Evolutionary conservation across 257 asterid species (phyloP).

Genomic region (Osmanthus fragrans): DNA sequence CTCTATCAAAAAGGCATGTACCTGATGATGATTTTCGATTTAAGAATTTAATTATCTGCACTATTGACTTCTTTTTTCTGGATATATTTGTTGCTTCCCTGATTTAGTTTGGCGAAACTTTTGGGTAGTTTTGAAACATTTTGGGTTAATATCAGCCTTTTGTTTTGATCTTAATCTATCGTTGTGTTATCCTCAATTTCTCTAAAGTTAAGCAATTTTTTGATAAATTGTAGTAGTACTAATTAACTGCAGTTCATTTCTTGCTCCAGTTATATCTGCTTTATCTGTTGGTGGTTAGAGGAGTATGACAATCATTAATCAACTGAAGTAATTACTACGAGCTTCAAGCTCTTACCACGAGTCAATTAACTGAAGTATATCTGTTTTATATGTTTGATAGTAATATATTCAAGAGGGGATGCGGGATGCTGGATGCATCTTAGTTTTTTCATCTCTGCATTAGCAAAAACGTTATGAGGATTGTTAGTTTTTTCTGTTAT

Average conservation of each 20-base stretch:
- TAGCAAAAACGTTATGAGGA: neutral
- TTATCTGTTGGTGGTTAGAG: neutral
- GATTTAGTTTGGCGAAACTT: neutral
- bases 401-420: neutral
- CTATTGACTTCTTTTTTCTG: neutral
- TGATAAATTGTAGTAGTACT: neutral
- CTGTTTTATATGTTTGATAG: neutral
- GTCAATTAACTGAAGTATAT: neutral
- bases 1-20: constrained; percentile 76
- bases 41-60: neutral
- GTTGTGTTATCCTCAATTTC: neutral
- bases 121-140: neutral
- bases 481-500: neutral
- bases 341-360: neutral
- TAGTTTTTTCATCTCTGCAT: neutral
- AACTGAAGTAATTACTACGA: neutral
- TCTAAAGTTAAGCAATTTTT: neutral
- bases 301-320: neutral
- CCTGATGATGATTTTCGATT: neutral
- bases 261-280: neutral
- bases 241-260: neutral
- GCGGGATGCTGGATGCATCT: neutral
- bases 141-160: neutral
- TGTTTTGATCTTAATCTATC: neutral
- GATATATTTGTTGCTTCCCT: neutral